Base-by-base conservation (phyloP, 768 basidiomycete species). In the Chlorophyllum brunneum region DNA sequence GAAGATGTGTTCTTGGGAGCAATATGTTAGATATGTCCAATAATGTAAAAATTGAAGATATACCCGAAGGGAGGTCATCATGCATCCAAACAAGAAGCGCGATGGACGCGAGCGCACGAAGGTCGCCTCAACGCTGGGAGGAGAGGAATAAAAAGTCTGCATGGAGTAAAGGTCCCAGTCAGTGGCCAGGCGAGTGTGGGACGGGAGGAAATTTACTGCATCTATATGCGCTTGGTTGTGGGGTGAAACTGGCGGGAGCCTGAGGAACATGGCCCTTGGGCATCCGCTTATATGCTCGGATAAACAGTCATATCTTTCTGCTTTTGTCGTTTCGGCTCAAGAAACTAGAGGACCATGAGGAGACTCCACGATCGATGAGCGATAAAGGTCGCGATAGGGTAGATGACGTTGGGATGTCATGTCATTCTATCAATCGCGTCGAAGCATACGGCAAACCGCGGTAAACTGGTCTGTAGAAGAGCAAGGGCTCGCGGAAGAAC, bases 41-140 rank as follows among this genome's bases (percentile, higher is more conserved):
- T 27, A 31, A 23, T 51, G 55, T 42, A 58, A 51, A 31, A 11
- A 18, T 20, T 7, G 27, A 42, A 39, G 16, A 61, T 67, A 42
- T 61, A 73, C 82, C 81, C 75, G 65, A 67, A 68, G 69, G 67
- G 84, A 85, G 70, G 74, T 70, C 70, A 67, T 65, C 81, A 70
- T 67, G 67, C 81, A 80, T 67, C 80, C 78, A 71, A 64, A 72
- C 74, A 77, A 77, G 76, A 86, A 85, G 81, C 84, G 83, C 82
- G 84, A 85, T 84, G 81, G 79, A 81, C 66, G 79, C 82, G 75
- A 78, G 76, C 71, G 74, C 63, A 63, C 72, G 74, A 75, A 75
- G 76, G 71, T 74, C 70, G 76, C 70, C 75, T 74, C 54, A 67
- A 77, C 75, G 76, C 66, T 75, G 72, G 70, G 64, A 80, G 78